Evolutionary conservation across 495 filamentous ascomycete species (phyloP), one percentile per base, ranked within the genome.

Genomic region (Xeromyces bisporus): DNA sequence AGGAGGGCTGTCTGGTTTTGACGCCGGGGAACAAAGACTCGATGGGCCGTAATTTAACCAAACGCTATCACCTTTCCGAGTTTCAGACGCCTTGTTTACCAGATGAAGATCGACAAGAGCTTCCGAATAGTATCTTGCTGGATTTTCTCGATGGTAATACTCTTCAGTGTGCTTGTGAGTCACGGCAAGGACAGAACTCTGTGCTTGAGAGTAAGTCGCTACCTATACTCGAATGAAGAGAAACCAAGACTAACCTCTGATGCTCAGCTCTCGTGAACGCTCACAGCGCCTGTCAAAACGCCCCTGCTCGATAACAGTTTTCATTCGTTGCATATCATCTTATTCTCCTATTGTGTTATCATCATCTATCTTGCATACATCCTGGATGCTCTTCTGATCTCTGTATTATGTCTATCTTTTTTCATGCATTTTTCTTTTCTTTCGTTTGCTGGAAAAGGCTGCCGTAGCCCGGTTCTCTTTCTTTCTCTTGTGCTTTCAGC

Each of bases 101-200:
- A 1, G 83, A 92, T 53, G 73, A 86, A 40, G 86, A 94, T 36
- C 60, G 77, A 39, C 78, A 92, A 51, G 86, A 94, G 56, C 51
- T 94, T 23, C 80, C 85, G 7, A 77, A 91, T 45, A 86, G 79
- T 47, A 78, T 93, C 10, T 51, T 87, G 24, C 62, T 93, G 25
- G 81, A 91, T 42, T 84, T 92, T 43, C 47, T 76, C 5, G 79
- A 85, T 42, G 82, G 81, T n/a, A 78, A 75, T 34, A 75, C 72
- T 14, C 61, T 93, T 24, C 85, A 93, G 50, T 73, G 81, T 48
- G 85, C 85, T 17, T 87, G 83, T 50, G 79, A 81, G 54, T 80
- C 83, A 36, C 55, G 71, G 29, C 66, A 70, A 30, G 74, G 75
- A n/a, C 81, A 86, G 50, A 52, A 64, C 16, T 67, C 68, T 35